Evolutionary conservation across 2,329 filamentous ascomycete species (phyloP), one percentile per base, ranked within the genome.

Genomic region (Aspergillus pseudonomiae): DNA sequence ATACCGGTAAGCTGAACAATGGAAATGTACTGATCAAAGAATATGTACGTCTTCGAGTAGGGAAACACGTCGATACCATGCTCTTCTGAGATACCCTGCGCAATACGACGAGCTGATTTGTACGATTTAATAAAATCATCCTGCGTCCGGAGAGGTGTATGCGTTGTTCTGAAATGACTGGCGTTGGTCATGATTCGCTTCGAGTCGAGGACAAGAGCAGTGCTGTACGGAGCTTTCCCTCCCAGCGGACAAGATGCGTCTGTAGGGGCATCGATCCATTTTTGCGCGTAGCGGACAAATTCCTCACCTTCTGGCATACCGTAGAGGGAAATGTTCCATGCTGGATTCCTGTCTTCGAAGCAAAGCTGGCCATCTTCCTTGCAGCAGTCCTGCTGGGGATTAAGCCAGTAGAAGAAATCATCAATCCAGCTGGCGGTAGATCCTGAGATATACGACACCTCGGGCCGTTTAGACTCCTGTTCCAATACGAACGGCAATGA

Each of bases 41-140:
- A 99, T 76, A 99, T 94, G 82, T 99, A 99, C 77, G 97, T 97
- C 65, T 97, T 90, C 70, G 92, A 96, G 81, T 99, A 99, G 0
- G 95, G 93, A 84, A 99, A 99, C 3, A 99, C 89, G 28, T 95
- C 89, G 26, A 92, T 88, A 6, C 89, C 86, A 5, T 93, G 94
- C 58, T 85, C 84, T 59, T 86, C 79, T 16, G 85, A 89, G 58
- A 99, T 89, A 32, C 91, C 90, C 14, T 88, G 81, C 0, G 94
- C 89, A 66, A 99, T 97, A 64, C 95, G 91, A 21, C 94, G 91
- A 3, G 95, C 95, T 1, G 94, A 88, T 6, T 90, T 88, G 77
- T 98, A 97, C 0, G 95, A 93, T 32, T 88, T 85, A 79, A 99
- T 99, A 70, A 98, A 98, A 75, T 98, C 94, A 11, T 90, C 84